These are phyloP conservation scores for Cicer judaicum DNA, from an alignment of 306 rosid genomes.

Conservation along the genomic window DNA sequence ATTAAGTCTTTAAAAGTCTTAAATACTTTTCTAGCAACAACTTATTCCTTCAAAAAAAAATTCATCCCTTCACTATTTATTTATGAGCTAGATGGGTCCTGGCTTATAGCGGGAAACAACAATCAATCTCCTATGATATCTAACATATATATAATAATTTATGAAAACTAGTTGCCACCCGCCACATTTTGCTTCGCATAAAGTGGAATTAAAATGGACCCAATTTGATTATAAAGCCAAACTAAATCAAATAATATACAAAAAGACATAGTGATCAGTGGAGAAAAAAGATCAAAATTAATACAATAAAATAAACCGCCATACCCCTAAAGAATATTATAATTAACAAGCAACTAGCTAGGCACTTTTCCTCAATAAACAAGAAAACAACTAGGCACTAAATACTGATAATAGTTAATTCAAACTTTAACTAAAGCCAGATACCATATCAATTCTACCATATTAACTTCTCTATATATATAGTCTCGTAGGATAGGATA, in stretches of 20 bases:
- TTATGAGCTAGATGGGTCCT: background rate
- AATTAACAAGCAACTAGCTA: constrained; percentile 8
- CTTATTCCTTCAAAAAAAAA: background rate
- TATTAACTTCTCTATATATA: constrained; percentile 38
- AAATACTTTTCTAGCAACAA: background rate
- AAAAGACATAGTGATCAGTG: constrained; percentile 47
- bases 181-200: constrained; percentile 46
- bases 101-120: constrained; percentile 5
- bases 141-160: background rate
- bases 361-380: too few species aligned
- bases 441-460: constrained; percentile 13
- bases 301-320: background rate
- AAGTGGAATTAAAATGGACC: constrained; percentile 51
- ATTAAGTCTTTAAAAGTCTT: background rate
- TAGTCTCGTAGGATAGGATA: constrained; percentile 9
- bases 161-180: constrained; percentile 31
- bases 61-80: constrained; percentile 3
- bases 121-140: constrained; percentile 8
- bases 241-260: constrained; percentile 15
- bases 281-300: constrained; percentile 29
- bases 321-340: constrained; percentile 43
- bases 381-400: background rate
- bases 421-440: constrained; percentile 19
- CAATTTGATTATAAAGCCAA: constrained; percentile 50
- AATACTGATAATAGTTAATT: constrained; percentile 14